phyloP scores from a whole-genome alignment of 768 basidiomycete genomes.

The Leccinum broughii region DNA sequence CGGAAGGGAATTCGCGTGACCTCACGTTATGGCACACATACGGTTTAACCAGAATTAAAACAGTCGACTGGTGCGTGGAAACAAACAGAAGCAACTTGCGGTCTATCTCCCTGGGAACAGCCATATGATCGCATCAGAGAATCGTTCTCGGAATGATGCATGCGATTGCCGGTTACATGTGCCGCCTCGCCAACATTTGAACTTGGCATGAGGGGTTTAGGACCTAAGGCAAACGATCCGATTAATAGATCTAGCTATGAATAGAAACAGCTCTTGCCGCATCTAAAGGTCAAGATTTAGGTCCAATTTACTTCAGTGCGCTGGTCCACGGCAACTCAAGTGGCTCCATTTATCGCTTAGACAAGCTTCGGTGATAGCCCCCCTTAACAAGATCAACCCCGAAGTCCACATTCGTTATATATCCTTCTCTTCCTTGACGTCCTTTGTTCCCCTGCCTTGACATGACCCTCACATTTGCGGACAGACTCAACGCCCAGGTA shows the following conservation, averaged over 20 bases:
- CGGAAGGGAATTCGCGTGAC: background rate
- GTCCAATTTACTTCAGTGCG: background rate
- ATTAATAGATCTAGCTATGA: background rate
- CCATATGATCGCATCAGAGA: conserved; percentile 14
- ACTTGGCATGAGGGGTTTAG: background rate
- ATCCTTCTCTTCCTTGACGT: conserved; percentile 14
- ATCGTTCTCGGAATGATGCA: conserved; percentile 25
- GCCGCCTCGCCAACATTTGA: conserved; percentile 11
- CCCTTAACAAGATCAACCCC: conserved; percentile 1
- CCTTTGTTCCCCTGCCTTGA: conserved; percentile 20
- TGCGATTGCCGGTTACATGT: conserved; percentile 7
- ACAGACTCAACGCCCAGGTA: conserved; percentile 45
- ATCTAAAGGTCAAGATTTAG: background rate
- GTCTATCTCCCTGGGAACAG: conserved; percentile 26
- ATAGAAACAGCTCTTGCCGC: background rate
- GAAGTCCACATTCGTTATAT: conserved; percentile 25
- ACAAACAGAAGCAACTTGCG: conserved; percentile 14
- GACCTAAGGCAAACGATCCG: background rate
- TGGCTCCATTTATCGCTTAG: conserved; percentile 9
- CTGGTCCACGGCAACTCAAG: background rate
- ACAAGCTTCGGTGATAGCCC: background rate
- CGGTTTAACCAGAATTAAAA: background rate
- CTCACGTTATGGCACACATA: background rate
- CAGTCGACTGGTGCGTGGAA: conserved; percentile 11
- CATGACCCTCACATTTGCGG: conserved; percentile 42